These are phyloP conservation scores for Leucosporidium scottii DNA, from an alignment of 768 basidiomycete genomes.

Conservation along the genomic window DNA sequence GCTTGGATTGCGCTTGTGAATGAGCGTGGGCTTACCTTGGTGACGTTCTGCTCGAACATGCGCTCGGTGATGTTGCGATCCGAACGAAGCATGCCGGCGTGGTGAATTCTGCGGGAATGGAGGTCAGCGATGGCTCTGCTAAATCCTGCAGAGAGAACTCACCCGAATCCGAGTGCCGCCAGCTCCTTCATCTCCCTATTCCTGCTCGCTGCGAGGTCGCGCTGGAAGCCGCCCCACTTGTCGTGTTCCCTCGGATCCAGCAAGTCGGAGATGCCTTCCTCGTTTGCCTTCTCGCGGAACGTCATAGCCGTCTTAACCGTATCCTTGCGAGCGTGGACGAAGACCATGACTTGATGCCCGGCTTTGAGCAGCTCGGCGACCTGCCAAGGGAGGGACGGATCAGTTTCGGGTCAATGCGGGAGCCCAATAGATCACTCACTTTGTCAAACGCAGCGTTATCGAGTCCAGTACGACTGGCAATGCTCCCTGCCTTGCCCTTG, in stretches of 20 bases:
- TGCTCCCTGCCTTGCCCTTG: constrained; percentile 73
- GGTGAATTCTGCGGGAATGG: constrained; percentile 61
- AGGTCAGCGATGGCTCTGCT: background rate
- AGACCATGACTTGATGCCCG: constrained; percentile 99
- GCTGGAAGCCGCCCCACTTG: constrained; percentile 65
- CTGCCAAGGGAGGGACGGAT: constrained; percentile 55
- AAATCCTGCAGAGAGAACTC: background rate
- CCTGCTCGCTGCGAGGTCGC: constrained; percentile 67
- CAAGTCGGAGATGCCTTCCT: constrained; percentile 64
- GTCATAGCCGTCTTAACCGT: constrained; percentile 85
- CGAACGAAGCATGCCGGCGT: constrained; percentile 92
- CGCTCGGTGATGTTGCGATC: constrained; percentile 93
- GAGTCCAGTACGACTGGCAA: constrained; percentile 68
- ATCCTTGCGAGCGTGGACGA: constrained; percentile 96
- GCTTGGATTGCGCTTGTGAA: too few species aligned
- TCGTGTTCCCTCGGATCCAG: constrained; percentile 79
- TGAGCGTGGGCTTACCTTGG: constrained; percentile 62
- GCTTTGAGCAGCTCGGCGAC: constrained; percentile 77
- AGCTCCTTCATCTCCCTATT: constrained; percentile 97
- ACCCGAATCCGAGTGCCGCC: constrained; percentile 76
- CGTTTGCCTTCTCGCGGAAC: constrained; percentile 61
- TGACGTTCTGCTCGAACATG: constrained; percentile 80
- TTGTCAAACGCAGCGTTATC: constrained; percentile 85
- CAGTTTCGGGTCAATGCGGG: constrained; percentile 71
- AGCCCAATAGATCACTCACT: constrained; percentile 47